Conservation (phyloP, 441 rosid genomes). For the Euphorbia celastroides region DNA sequence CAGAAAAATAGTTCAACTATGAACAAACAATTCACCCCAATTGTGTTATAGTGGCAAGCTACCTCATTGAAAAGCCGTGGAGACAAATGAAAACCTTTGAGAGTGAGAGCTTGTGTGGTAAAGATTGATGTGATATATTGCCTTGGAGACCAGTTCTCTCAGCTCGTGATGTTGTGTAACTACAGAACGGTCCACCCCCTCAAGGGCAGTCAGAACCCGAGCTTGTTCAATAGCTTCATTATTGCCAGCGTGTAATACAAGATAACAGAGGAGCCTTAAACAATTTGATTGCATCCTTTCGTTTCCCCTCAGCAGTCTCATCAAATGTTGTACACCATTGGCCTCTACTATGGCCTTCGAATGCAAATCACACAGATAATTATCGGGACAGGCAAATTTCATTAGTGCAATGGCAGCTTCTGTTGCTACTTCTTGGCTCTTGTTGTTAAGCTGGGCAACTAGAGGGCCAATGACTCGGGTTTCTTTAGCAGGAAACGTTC, state of each 20-base stretch:
- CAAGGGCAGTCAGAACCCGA: conserved; percentile 40
- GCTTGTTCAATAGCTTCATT: conserved; percentile 49
- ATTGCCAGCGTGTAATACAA: conserved; percentile 46
- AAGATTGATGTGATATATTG: conserved; percentile 44
- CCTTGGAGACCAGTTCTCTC: conserved; percentile 42
- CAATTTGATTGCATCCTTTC: conserved; percentile 36
- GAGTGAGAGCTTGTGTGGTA: conserved; percentile 44
- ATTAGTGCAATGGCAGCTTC: conserved; percentile 53
- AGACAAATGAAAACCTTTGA: conserved; percentile 27
- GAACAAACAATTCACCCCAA: conserved; percentile 13
- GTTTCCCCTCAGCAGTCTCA: conserved; percentile 33
- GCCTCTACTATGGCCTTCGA: conserved; percentile 49
- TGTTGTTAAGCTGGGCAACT: conserved; percentile 36
- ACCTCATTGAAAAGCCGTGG: conserved; percentile 1
- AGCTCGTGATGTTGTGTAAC: conserved; percentile 39
- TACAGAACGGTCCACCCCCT: conserved; percentile 38
- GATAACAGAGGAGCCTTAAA: conserved; percentile 43
- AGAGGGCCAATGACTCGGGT: conserved; percentile 44
- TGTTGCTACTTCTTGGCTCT: conserved; percentile 29
- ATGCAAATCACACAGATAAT: conserved; percentile 43
- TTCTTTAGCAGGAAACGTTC: conserved; percentile 57
- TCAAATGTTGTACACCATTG: conserved; percentile 39
- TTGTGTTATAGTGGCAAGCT: neutral
- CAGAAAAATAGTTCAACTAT: conserved; percentile 15
- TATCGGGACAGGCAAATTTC: conserved; percentile 47